Evolutionary conservation across 2,329 filamentous ascomycete species (phyloP).

Genomic region (Plectosphaerella plurivora): DNA sequence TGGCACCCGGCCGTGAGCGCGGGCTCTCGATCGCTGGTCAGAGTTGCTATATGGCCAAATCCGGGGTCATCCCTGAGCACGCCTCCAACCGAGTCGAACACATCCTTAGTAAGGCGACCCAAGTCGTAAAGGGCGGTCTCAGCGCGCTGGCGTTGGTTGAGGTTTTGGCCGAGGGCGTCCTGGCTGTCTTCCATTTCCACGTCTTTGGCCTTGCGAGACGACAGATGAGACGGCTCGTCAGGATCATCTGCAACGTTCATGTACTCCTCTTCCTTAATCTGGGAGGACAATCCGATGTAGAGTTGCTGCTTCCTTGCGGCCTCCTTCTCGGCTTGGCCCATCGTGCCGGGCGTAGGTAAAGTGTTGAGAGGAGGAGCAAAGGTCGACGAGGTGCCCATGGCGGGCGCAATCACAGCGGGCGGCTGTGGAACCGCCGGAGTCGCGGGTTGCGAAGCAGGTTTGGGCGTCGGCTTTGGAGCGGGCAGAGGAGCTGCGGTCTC

Average conservation of each 20-base stretch:
- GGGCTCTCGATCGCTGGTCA: conserved; percentile 55
- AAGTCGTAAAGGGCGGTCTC: conserved; percentile 70
- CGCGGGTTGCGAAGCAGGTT: background rate
- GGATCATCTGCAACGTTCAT: conserved; percentile 40
- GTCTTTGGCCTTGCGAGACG: conserved; percentile 49
- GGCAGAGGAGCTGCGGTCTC: conserved; percentile 3
- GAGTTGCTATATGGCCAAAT: conserved; percentile 48
- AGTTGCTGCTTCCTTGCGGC: background rate
- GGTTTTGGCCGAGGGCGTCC: conserved; percentile 53
- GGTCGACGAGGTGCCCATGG: background rate
- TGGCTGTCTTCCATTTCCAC: conserved; percentile 34
- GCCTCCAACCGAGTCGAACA: conserved; percentile 75
- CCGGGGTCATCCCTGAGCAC: conserved; percentile 51
- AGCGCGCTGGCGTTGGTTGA: conserved; percentile 79
- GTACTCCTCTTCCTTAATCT: conserved; percentile 50
- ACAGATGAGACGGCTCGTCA: conserved; percentile 43
- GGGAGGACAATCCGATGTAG: background rate
- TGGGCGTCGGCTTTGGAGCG: background rate
- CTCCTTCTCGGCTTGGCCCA: background rate
- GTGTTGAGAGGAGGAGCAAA: background rate
- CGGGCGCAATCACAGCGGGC: background rate
- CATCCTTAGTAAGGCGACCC: conserved; percentile 61
- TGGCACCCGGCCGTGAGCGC: conserved; percentile 65
- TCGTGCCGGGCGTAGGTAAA: too few species aligned
- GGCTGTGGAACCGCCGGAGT: background rate